These are phyloP conservation scores for Colletotrichum euphorbiae DNA, from an alignment of 2,329 filamentous ascomycete species.

Conservation along the genomic window DNA sequence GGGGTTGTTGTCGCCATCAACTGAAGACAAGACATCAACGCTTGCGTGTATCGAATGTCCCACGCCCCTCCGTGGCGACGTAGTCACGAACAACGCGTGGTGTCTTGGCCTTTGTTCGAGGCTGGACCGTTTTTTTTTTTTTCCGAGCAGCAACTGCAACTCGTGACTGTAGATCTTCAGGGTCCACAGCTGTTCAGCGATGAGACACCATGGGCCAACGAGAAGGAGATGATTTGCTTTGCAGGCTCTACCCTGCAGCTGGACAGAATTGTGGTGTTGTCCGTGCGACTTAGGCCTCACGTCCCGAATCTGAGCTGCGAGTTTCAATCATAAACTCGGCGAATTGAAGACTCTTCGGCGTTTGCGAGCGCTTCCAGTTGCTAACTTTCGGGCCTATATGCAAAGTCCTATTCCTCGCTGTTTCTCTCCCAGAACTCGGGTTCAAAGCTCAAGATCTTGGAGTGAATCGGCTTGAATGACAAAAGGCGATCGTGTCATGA, in stretches of 20 bases:
- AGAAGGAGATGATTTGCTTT: neutral
- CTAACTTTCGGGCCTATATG: neutral
- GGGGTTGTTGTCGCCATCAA: neutral
- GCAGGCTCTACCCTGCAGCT: constrained; percentile 7
- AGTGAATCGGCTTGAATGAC: too few relatives aligned
- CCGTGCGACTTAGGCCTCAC: constrained; percentile 26
- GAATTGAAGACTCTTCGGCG: neutral
- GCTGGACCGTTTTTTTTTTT: neutral
- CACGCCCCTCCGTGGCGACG: neutral
- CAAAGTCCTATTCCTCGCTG: neutral
- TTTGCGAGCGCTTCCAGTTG: constrained; percentile 7
- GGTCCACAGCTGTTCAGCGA: neutral
- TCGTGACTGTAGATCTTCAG: neutral
- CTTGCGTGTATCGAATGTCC: neutral
- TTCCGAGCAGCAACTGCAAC: neutral
- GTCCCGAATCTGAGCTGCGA: constrained; percentile 18
- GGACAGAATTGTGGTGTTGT: constrained; percentile 14
- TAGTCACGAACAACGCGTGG: neutral
- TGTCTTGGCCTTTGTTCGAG: neutral
- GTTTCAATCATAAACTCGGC: constrained; percentile 21
- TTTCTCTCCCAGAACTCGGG: too few relatives aligned
- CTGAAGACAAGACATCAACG: constrained; percentile 5
- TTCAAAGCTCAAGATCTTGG: too few relatives aligned
- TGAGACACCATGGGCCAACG: constrained; percentile 8
- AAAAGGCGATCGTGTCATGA: too few relatives aligned